Conservation (phyloP, 148 eudicot genomes). For the Talinum fruticosum region DNA sequence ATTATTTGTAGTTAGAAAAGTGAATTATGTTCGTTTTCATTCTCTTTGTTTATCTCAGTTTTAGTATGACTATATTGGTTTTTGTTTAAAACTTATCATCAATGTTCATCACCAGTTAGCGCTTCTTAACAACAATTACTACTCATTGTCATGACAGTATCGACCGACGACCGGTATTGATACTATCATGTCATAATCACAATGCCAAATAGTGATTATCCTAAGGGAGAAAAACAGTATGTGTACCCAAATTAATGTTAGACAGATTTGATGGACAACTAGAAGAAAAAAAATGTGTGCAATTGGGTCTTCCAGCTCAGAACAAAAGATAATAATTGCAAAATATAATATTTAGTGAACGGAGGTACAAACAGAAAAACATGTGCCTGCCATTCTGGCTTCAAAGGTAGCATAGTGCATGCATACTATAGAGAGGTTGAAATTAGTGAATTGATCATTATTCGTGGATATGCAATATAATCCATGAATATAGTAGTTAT, state of each 20-base stretch:
- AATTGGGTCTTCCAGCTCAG: no score
- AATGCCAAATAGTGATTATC: neutral
- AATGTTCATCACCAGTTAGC: no score
- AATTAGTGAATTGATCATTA: neutral
- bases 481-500: no score
- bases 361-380: neutral
- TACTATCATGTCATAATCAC: neutral
- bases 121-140: no score
- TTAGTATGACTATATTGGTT: no score
- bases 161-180: no score
- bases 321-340: neutral
- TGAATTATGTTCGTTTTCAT: no score
- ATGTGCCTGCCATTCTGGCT: slow-evolving; percentile 25
- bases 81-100: no score
- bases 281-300: neutral
- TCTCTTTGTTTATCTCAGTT: neutral
- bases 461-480: no score
- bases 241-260: neutral
- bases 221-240: neutral
- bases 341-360: neutral
- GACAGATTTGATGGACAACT: neutral
- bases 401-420: neutral
- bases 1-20: no score
- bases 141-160: no score
- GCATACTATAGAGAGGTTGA: neutral